Base-by-base conservation (phyloP, 352 stramenopile species). In the Aphanomyces euteiches region DNA sequence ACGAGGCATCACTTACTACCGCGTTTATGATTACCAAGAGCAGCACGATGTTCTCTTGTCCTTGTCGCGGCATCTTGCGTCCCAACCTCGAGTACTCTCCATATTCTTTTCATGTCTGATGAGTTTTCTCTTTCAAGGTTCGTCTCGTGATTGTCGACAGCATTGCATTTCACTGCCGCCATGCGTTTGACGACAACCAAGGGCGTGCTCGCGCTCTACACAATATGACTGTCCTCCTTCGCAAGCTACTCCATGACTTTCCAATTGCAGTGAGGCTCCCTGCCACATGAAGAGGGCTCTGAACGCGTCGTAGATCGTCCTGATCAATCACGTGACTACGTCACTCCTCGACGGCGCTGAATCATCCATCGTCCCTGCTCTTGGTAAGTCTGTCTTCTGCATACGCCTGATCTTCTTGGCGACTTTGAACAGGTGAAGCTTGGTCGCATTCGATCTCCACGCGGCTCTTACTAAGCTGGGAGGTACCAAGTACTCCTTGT, bases 101-200 rank as follows among this genome's bases (percentile, higher is more conserved):
- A n/a, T 66, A 8, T 15, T 47, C 43, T 72, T n/a, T 15, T 28
- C 7, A 50, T 36, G 56, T 64, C 10, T 19, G 43, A 66, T 66
- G 43, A 1, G 66, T 74, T 21, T 7, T 43, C 50, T 48, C 61
- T 69, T 13, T 50, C 6, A 71, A 95, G 73, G 87, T 96, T 53
- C 89, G 90, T 56, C 72, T 98, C 15, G 37, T 98, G 7, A 80
- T 98, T 3, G 67, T 98, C n/a, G 95, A 98, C 68, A 97, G 84
- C 28, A 78, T 98, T 19, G 90, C 95, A 13, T 98, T 98, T 80
- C 95, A 98, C 74, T 97, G 96, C 77, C 83, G 95, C 8, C 88
- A 96, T 54, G 85, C 80, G 0, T 93, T 90, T 57, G 83, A 93
- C 61, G 78, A 96, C 47, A 93, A 85, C 58, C 60, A 68, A 1